Conservation (phyloP, 23 red algal genomes). For the Gracilaria domingensis region DNA sequence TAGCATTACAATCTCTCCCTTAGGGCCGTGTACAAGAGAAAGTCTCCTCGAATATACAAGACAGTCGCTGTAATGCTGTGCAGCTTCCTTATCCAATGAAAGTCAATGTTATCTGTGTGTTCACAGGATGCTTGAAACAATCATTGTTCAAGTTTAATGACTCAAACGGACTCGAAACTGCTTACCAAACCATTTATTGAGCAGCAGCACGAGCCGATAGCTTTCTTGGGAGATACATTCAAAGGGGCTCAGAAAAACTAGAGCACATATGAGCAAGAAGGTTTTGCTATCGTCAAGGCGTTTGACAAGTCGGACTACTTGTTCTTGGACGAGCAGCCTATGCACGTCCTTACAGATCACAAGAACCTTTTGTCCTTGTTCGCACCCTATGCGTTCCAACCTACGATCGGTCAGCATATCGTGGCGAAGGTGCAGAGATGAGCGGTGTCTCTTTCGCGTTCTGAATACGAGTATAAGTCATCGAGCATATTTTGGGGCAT, state of each 20-base stretch:
- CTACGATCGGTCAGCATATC: conserved; percentile 36
- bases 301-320: conserved; percentile 36
- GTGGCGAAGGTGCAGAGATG: conserved; percentile 44
- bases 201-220: conserved; percentile 15
- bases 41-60: conserved; percentile 8
- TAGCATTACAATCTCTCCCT: neutral
- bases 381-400: conserved; percentile 27
- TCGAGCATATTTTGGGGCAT: conserved; percentile 46
- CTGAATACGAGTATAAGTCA: conserved; percentile 45
- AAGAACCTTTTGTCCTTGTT: conserved; percentile 45
- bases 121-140: conserved; percentile 5
- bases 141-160: neutral
- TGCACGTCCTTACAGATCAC: conserved; percentile 32
- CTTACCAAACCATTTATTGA: neutral
- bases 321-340: neutral
- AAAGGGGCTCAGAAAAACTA: neutral
- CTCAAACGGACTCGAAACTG: neutral
- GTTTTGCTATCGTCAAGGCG: neutral
- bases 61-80: conserved; percentile 6
- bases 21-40: neutral
- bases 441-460: conserved; percentile 37
- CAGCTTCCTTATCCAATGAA: neutral
- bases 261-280: conserved; percentile 26
- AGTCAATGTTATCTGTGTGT: neutral
- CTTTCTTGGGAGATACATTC: neutral